phyloP scores from a whole-genome alignment of 2,329 filamentous ascomycete genomes.

The Arthrobotrys conoides region DNA sequence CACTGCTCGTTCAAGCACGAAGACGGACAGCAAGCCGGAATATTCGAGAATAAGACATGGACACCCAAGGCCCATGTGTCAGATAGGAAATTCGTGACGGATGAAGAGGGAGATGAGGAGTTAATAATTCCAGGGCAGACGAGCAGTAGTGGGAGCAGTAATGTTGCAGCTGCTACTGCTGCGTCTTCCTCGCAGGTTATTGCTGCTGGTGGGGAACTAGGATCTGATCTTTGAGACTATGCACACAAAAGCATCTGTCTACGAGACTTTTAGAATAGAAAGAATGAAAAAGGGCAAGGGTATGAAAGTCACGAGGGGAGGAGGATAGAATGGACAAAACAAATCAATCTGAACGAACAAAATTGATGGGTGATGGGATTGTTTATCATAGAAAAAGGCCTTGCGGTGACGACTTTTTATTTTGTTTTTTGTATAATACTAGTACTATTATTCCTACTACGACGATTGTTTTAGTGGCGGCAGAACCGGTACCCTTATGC shows the following conservation, averaged over 20 bases:
- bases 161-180: slow-evolving; percentile 16
- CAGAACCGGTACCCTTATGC: slow-evolving; percentile 42
- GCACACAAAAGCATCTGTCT: not conserved
- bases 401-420: slow-evolving; percentile 16
- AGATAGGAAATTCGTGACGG: slow-evolving; percentile 84
- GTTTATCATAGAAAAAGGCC: slow-evolving; percentile 17
- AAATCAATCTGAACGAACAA: slow-evolving; percentile 10
- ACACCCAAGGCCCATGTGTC: slow-evolving; percentile 84
- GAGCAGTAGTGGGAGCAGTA: slow-evolving; percentile 35
- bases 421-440: slow-evolving; percentile 53
- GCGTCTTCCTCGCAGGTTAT: slow-evolving; percentile 40
- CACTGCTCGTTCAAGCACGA: slow-evolving; percentile 89
- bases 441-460: slow-evolving; percentile 3
- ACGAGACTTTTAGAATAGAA: not conserved
- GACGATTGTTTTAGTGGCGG: slow-evolving; percentile 22
- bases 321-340: slow-evolving; percentile 29
- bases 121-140: slow-evolving; percentile 75
- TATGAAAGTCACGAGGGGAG: not conserved
- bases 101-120: slow-evolving; percentile 78
- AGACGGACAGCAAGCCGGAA: slow-evolving; percentile 86
- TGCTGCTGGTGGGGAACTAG: slow-evolving; percentile 42
- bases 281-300: not conserved
- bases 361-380: slow-evolving; percentile 13
- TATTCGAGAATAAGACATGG: slow-evolving; percentile 92
- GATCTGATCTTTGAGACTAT: slow-evolving; percentile 26